A percentile compares a stretch with the other conserved stretches of the same genome.
phyloP scores from a whole-genome alignment of 176 grass and related monocot species.

The Carex parvula region DNA sequence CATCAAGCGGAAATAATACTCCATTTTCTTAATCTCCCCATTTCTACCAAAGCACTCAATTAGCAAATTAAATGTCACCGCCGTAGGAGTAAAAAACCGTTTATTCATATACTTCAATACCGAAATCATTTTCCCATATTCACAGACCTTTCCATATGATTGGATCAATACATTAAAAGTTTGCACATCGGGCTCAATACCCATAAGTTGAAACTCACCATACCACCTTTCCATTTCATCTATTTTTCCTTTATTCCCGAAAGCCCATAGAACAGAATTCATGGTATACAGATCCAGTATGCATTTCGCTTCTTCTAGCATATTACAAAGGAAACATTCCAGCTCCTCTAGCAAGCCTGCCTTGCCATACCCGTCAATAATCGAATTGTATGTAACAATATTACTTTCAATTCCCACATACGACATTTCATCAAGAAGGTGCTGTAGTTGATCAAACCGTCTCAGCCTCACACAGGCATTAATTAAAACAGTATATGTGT shows the following conservation, averaged over 20 bases:
- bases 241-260: slow-evolving; percentile 55
- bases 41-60: slow-evolving; percentile 69
- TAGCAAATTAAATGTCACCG: slow-evolving; percentile 64
- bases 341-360: slow-evolving; percentile 57
- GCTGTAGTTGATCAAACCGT: slow-evolving; percentile 46
- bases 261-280: slow-evolving; percentile 81
- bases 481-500: slow-evolving; percentile 65
- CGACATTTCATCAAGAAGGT: slow-evolving; percentile 64
- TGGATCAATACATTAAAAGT: slow-evolving; percentile 87
- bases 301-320: slow-evolving; percentile 60
- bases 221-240: slow-evolving; percentile 81
- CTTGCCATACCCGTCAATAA: slow-evolving; percentile 79
- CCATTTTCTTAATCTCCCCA: slow-evolving; percentile 81
- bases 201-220: slow-evolving; percentile 70
- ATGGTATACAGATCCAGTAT: slow-evolving; percentile 77
- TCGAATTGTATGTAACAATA: slow-evolving; percentile 69
- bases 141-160: slow-evolving; percentile 58
- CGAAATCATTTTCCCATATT: slow-evolving; percentile 54
- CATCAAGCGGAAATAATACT: slow-evolving; percentile 81
- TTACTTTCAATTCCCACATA: slow-evolving; percentile 60
- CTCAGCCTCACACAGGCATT: slow-evolving; percentile 49
- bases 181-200: slow-evolving; percentile 56
- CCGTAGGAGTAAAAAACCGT: slow-evolving; percentile 48
- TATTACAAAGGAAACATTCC: slow-evolving; percentile 44
- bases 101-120: slow-evolving; percentile 73